Evolutionary conservation across 176 grass and related monocot genomes (phyloP).

Genomic region (Aegilops sharonensis): DNA sequence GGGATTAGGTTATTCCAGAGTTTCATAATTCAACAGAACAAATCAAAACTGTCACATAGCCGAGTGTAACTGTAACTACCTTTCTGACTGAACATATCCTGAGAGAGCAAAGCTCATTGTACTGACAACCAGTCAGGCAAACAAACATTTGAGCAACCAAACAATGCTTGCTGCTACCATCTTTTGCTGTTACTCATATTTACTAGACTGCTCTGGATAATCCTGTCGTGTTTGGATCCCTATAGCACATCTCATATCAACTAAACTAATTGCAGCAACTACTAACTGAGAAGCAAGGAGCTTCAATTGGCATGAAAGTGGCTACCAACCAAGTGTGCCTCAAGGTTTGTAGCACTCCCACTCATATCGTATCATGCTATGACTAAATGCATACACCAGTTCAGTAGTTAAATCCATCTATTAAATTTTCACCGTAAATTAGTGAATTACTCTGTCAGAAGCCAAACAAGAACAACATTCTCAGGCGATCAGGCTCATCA

Average conservation of each 20-base stretch:
- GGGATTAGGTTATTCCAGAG: constrained; percentile 15
- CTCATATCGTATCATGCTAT: not conserved
- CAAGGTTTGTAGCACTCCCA: not conserved
- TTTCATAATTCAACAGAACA: constrained; percentile 25
- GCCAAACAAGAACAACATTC: constrained; percentile 7
- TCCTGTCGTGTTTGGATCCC: not conserved
- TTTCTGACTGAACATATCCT: constrained; percentile 8
- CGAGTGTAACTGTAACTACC: constrained; percentile 26
- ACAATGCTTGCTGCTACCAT: not conserved
- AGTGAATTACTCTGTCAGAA: not conserved
- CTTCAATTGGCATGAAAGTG: constrained; percentile 6
- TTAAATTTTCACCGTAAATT: not conserved
- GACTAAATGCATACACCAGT: not conserved
- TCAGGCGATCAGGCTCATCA: not conserved
- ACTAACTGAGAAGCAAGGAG: not conserved
- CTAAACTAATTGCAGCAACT: constrained; percentile 26
- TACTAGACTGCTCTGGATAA: constrained; percentile 13
- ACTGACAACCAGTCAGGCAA: constrained; percentile 19
- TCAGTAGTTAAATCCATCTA: constrained; percentile 4
- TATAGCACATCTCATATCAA: not conserved
- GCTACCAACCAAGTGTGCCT: not conserved
- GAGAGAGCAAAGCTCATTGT: constrained; percentile 14
- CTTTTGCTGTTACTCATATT: not conserved
- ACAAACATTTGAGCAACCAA: constrained; percentile 2
- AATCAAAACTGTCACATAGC: constrained; percentile 13